Base-by-base conservation (phyloP, 1,284 basidiomycete genomes). In the Boletus smithii region DNA sequence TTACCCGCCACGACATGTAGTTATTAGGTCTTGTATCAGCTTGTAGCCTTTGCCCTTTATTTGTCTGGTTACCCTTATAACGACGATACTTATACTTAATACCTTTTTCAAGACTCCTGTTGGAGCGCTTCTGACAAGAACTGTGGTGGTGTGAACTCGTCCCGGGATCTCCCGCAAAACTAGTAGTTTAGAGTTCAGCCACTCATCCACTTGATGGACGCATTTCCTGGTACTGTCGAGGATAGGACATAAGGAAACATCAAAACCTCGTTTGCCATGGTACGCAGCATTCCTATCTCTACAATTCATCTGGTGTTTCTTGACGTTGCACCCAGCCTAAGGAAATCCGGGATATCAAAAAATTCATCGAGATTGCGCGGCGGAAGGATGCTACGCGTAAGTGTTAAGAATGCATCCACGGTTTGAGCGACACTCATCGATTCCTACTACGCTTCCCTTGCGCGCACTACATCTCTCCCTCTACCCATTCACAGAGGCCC, bases 281-380 rank as follows among this genome's bases (percentile, higher is more conserved):
- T 65, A 44, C 13, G 62, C 26, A 18, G 9, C 32, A 24, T 23
- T 22, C 11, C 37, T 26, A 11, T 14, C 29, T 18, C 6, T 16
- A 14, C 14, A 8, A 6, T n/a, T 9, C 8, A 0, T 33, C 3
- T 8, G 3, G 29, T 8, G 2, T 30, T 4, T 26, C 7, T 14
- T 66, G 30, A 62, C 39, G 14, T 39, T 44, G 8, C 42, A 9
- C 26, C 24, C 68, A 97, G 95, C 95, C 95, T 56, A 92, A 97
- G 78, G 91, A 98, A 84, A 86, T 99, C 75, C 81, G 82, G 65
- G 95, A 99, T 75, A 98, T 99, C 81, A 99, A 99, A 81, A 80
- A 92, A 72, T 98, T 99, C 81, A 90, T 99, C 73, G 88, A 93
- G 77, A 93, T 95, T 69, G 89, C 95, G 53, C 85, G 87, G 75